Conservation (phyloP, 1,284 basidiomycete genomes). For the Ustilago tritici region DNA sequence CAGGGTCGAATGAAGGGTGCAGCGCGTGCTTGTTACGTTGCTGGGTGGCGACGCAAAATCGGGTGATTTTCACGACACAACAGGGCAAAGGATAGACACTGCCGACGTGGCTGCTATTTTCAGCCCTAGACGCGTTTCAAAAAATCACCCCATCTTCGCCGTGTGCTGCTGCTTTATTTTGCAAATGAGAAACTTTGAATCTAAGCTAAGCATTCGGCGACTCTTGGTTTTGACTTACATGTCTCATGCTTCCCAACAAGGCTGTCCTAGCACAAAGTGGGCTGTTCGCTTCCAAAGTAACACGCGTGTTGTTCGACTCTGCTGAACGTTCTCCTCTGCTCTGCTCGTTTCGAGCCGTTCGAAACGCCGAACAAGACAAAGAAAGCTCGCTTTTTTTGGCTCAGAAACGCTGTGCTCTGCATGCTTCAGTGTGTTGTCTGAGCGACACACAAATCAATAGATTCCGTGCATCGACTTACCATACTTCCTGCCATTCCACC, state of each 20-base stretch:
- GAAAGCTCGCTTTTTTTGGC: no score
- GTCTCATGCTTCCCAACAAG: slow-evolving; percentile 4
- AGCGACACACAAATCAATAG: no score
- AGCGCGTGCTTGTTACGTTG: neutral
- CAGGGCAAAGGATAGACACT: neutral
- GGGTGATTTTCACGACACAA: slow-evolving; percentile 24
- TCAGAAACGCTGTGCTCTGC: no score
- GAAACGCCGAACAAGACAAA: no score
- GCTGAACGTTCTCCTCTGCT: slow-evolving; percentile 1
- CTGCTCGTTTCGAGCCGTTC: no score
- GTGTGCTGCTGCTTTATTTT: neutral
- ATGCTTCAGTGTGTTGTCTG: no score
- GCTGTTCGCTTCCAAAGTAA: slow-evolving; percentile 30
- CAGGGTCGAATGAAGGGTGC: slow-evolving; percentile 7
- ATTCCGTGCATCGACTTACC: no score
- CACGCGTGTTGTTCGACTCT: slow-evolving; percentile 11
- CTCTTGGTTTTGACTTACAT: neutral
- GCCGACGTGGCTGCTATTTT: slow-evolving; percentile 2
- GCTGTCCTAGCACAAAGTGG: neutral
- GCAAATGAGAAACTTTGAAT: neutral
- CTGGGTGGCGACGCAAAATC: slow-evolving; percentile 10
- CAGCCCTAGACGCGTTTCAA: neutral
- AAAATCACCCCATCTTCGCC: neutral
- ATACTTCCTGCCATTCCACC: neutral
- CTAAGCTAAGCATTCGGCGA: slow-evolving; percentile 28